phyloP scores from a whole-genome alignment of 164 flowering plant species.

The Vitis rupestris region DNA sequence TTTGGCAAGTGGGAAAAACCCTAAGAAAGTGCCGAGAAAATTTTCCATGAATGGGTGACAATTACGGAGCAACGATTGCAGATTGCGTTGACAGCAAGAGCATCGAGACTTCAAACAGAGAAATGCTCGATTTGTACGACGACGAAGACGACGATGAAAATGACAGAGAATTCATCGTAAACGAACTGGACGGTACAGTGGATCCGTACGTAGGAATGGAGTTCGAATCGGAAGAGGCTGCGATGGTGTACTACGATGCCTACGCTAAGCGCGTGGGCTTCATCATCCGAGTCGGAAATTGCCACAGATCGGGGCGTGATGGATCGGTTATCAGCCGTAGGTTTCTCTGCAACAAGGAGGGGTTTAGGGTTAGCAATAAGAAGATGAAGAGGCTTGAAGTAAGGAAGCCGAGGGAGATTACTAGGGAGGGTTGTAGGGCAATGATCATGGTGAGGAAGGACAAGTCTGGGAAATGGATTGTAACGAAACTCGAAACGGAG shows the following conservation, averaged over 20 bases:
- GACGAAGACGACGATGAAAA: too few species aligned
- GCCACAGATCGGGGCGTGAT: conserved; percentile 25
- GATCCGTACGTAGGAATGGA: conserved; percentile 27
- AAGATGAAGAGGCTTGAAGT: conserved; percentile 15
- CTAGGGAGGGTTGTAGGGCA: conserved; percentile 21
- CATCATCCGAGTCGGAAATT: conserved; percentile 21
- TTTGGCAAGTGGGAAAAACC: too few species aligned
- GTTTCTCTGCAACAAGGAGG: conserved; percentile 27
- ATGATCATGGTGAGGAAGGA: conserved; percentile 12
- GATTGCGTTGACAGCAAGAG: too few species aligned
- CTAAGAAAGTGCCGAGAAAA: too few species aligned
- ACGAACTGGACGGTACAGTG: conserved; percentile 8
- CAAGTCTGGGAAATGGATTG: conserved; percentile 19
- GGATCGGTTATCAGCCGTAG: conserved; percentile 18
- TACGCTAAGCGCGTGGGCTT: conserved; percentile 26
- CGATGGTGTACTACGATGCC: conserved; percentile 25
- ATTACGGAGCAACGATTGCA: too few species aligned
- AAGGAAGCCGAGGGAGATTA: conserved; percentile 2
- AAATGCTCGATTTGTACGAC: not conserved
- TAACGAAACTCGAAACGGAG: conserved; percentile 6
- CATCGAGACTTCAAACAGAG: not conserved
- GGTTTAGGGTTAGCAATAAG: conserved; percentile 16
- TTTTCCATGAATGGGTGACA: too few species aligned
- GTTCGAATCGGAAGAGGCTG: conserved; percentile 31
- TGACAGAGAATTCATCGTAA: conserved; percentile 1